phyloP scores from a whole-genome alignment of 176 grass and related monocot genomes.

The Pontederia crassipes region DNA sequence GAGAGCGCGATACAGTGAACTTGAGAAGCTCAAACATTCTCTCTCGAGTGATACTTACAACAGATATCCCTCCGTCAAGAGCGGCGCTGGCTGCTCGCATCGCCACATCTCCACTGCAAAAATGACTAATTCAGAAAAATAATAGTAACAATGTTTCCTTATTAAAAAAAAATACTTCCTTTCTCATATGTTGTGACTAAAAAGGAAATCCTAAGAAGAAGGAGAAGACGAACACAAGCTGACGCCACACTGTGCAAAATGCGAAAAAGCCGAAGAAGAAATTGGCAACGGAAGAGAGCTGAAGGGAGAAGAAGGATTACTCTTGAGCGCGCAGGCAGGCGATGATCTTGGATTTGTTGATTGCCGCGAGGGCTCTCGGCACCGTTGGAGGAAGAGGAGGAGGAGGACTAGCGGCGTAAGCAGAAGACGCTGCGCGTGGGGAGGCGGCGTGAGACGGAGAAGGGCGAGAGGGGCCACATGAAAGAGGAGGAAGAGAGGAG shows the following conservation, averaged over 20 bases:
- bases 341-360: conserved; percentile 6
- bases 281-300: background rate
- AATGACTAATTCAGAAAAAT: background rate
- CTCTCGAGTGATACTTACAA: conserved; percentile 36
- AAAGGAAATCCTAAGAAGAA: no score
- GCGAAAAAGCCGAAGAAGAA: background rate
- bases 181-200: background rate
- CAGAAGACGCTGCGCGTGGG: background rate
- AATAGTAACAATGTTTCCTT: background rate
- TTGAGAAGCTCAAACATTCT: background rate
- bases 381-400: background rate
- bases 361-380: conserved; percentile 4
- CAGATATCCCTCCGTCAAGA: conserved; percentile 53
- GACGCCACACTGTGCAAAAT: background rate
- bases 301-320: background rate
- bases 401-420: background rate
- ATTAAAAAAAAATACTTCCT: background rate
- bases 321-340: conserved; percentile 23
- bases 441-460: background rate
- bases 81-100: conserved; percentile 62
- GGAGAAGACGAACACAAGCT: no score
- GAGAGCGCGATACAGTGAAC: background rate
- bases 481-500: background rate
- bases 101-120: conserved; percentile 43
- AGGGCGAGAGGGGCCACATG: background rate